These are phyloP conservation scores for Triadica sebifera DNA, from an alignment of 345 rosid species.

Conservation along the genomic window DNA sequence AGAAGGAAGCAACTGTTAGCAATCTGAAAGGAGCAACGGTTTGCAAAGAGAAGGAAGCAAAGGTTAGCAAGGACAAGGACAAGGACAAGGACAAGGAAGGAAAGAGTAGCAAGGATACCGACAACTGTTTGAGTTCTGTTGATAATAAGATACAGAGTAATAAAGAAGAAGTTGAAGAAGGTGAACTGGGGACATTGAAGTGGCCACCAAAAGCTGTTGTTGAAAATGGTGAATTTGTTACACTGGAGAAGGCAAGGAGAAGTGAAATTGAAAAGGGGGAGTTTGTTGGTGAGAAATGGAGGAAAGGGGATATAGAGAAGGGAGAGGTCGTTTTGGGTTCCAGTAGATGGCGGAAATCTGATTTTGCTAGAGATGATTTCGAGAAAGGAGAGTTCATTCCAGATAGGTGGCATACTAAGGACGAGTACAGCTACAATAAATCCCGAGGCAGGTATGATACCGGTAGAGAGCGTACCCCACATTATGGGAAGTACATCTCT, in stretches of 20 bases:
- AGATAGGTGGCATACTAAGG: conserved; percentile 76
- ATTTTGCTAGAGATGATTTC: conserved; percentile 49
- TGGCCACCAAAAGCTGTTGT: conserved; percentile 44
- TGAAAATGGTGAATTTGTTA: conserved; percentile 50
- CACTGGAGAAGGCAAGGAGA: conserved; percentile 34
- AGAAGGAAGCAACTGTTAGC: conserved; percentile 29
- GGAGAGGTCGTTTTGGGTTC: conserved; percentile 16
- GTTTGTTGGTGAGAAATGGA: conserved; percentile 44
- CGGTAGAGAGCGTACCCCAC: conserved; percentile 61
- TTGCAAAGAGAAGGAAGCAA: neutral
- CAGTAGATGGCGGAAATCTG: conserved; percentile 25
- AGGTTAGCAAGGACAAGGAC: conserved; percentile 9
- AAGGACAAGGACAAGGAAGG: neutral
- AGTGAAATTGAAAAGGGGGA: conserved; percentile 56
- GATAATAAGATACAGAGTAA: conserved; percentile 14
- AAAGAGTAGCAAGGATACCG: conserved; percentile 9
- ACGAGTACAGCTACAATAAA: conserved; percentile 51
- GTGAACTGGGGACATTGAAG: conserved; percentile 70
- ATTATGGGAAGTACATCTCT: conserved; percentile 47
- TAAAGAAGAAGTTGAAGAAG: conserved; percentile 73
- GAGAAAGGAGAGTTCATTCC: conserved; percentile 93
- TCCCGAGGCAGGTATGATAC: conserved; percentile 53
- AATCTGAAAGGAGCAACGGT: neutral
- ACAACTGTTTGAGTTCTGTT: conserved; percentile 7
- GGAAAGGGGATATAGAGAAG: conserved; percentile 48